phyloP scores from a whole-genome alignment of 73 alveolate species.

The Loxodes magnus region DNA sequence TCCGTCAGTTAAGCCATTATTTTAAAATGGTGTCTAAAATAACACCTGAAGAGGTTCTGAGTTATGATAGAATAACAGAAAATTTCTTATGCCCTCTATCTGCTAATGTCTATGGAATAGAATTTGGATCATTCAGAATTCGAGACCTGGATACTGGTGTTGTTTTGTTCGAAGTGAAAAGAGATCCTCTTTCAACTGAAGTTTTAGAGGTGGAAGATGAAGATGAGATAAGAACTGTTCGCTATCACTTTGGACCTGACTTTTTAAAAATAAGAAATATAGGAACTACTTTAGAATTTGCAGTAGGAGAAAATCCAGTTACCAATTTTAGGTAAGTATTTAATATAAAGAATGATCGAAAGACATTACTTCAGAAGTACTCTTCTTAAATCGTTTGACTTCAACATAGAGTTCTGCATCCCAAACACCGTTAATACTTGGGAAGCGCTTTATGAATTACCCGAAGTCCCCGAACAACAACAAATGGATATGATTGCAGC shows the following conservation, averaged over 20 bases:
- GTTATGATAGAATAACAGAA: too few relatives aligned
- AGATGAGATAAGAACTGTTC: conserved; percentile 62
- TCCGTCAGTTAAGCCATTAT: too few relatives aligned
- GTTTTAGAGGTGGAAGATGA: conserved; percentile 21
- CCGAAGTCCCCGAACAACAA: conserved; percentile 56
- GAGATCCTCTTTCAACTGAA: conserved; percentile 25
- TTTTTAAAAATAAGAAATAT: conserved; percentile 62
- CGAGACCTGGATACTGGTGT: conserved; percentile 59
- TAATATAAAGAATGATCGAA: conserved; percentile 83
- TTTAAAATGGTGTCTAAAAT: too few relatives aligned
- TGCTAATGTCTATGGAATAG: conserved; percentile 50
- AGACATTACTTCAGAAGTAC: conserved; percentile 82
- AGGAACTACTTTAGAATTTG: conserved; percentile 61
- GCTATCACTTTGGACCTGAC: conserved; percentile 84
- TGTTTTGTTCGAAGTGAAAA: conserved; percentile 50
- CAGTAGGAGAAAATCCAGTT: conserved; percentile 62
- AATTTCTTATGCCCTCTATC: conserved; percentile 54
- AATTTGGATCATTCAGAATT: conserved; percentile 48
- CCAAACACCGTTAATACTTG: conserved; percentile 90
- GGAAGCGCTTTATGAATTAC: conserved; percentile 87
- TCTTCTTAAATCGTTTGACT: conserved; percentile 67
- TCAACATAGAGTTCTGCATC: conserved; percentile 83
- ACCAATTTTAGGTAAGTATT: conserved; percentile 70
- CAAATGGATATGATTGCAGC: conserved; percentile 65
- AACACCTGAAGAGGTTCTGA: too few relatives aligned